A percentile compares a stretch with the other conserved stretches of the same genome.
Evolutionary conservation across 2,329 filamentous ascomycete species (phyloP).

Genomic region (Pestalotiopsis fici): DNA sequence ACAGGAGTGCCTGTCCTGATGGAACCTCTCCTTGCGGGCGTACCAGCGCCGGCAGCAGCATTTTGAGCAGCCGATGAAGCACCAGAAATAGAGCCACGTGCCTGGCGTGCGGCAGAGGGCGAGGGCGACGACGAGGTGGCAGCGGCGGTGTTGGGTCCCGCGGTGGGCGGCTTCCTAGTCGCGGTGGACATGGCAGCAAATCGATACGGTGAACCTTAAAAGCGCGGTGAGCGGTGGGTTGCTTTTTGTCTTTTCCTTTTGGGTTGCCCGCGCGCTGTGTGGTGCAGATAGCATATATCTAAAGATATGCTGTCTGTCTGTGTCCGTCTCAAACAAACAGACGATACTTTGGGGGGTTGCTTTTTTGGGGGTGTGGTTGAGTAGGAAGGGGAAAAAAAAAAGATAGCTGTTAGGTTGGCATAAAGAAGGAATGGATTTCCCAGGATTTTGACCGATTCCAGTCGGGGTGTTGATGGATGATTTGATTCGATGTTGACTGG

Average conservation of each 20-base stretch:
- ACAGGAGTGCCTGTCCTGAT: slow-evolving; percentile 66
- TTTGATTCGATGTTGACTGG: not conserved
- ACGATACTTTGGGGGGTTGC: not conserved
- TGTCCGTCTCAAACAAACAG: not conserved
- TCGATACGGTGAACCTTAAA: slow-evolving; percentile 9
- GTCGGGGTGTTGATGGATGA: not conserved
- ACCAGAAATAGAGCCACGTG: slow-evolving; percentile 52
- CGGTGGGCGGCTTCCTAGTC: slow-evolving; percentile 53
- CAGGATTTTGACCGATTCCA: not conserved
- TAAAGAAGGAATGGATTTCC: not conserved
- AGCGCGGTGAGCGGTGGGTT: slow-evolving; percentile 9
- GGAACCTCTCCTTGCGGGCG: slow-evolving; percentile 58
- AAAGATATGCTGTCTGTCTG: not conserved
- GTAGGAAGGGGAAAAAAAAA: not conserved
- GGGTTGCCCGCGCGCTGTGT: not conserved
- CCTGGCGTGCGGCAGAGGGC: slow-evolving; percentile 35
- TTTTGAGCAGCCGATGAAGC: slow-evolving; percentile 50
- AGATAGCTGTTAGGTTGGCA: not conserved
- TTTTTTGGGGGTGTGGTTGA: not conserved
- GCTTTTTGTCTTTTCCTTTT: not conserved
- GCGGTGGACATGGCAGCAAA: slow-evolving; percentile 47
- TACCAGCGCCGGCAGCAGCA: slow-evolving; percentile 38
- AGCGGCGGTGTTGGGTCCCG: slow-evolving; percentile 47
- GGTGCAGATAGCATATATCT: not conserved
- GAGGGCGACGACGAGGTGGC: slow-evolving; percentile 36